These are phyloP conservation scores for Leishmania martiniquensis DNA, from an alignment of 208 protist genomes.

Conservation along the genomic window DNA sequence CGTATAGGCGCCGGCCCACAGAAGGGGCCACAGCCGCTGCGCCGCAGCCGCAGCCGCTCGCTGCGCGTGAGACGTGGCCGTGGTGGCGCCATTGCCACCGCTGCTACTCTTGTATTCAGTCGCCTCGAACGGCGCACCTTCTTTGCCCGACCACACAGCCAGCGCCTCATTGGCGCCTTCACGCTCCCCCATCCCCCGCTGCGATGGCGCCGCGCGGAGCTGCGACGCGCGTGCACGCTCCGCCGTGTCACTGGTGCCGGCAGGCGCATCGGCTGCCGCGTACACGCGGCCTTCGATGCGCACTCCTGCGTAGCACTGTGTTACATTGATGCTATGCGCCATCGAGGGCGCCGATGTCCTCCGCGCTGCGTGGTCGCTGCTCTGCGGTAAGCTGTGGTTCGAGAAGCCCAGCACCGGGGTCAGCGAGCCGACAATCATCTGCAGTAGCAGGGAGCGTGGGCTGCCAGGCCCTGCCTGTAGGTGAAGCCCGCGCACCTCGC, in stretches of 20 bases:
- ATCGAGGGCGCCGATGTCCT: neutral
- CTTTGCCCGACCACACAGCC: slow-evolving; percentile 1
- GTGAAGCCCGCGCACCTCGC: slow-evolving; percentile 76
- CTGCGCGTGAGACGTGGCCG: slow-evolving; percentile 25
- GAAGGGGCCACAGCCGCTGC: slow-evolving; percentile 59
- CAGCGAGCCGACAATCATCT: slow-evolving; percentile 57
- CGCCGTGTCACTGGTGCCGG: neutral
- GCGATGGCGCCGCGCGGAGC: neutral
- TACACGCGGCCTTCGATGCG: slow-evolving; percentile 25
- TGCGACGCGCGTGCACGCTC: neutral
- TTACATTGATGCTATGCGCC: neutral
- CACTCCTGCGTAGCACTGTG: slow-evolving; percentile 28
- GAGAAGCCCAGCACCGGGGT: slow-evolving; percentile 44
- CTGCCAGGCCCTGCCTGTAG: slow-evolving; percentile 46
- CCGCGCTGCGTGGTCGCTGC: neutral
- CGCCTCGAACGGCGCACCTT: neutral
- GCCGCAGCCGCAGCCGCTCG: slow-evolving; percentile 28
- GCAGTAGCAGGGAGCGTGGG: slow-evolving; percentile 63
- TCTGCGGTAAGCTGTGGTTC: slow-evolving; percentile 1
- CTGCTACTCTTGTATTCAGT: slow-evolving; percentile 20
- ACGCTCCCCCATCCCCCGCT: neutral
- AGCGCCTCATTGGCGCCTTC: neutral
- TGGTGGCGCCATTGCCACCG: slow-evolving; percentile 3
- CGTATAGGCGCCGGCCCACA: slow-evolving; percentile 66
- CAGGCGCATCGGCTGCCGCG: slow-evolving; percentile 3